Percentiles rank a stretch among this genome's conserved stretches.
Evolutionary conservation across 2,329 filamentous ascomycete species (phyloP).

Genomic region (Neopestalotiopsis rosae): DNA sequence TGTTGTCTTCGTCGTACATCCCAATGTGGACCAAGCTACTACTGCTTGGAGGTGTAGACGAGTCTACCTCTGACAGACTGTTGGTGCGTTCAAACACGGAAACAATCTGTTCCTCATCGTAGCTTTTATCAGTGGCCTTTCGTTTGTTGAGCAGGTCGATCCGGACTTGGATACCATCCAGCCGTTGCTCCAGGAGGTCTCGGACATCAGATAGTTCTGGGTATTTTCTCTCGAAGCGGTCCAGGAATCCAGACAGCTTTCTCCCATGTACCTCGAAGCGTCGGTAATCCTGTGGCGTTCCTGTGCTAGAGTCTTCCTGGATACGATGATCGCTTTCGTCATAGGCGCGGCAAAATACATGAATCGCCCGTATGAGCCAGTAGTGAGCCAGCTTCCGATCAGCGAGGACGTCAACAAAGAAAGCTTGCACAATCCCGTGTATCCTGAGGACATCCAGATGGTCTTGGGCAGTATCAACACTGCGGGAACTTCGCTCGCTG

Average conservation of each 20-base stretch:
- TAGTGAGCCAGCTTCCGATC: constrained; percentile 46
- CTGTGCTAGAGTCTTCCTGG: constrained; percentile 44
- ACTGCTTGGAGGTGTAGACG: constrained; percentile 45
- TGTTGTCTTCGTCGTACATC: constrained; percentile 32
- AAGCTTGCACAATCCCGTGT: constrained; percentile 58
- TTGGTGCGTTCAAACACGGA: constrained; percentile 59
- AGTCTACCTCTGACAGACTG: constrained; percentile 52
- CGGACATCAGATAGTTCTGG: constrained; percentile 37
- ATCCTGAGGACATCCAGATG: constrained; percentile 55
- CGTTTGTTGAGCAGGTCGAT: constrained; percentile 50
- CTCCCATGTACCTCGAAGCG: constrained; percentile 57
- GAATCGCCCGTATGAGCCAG: constrained; percentile 55
- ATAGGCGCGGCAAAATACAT: constrained; percentile 55
- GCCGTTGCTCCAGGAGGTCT: constrained; percentile 39
- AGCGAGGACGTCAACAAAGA: constrained; percentile 53
- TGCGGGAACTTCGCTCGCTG: constrained; percentile 46
- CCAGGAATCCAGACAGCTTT: constrained; percentile 49
- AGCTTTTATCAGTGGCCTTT: constrained; percentile 41
- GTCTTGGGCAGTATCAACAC: constrained; percentile 48
- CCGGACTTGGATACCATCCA: constrained; percentile 44
- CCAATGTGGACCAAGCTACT: constrained; percentile 35
- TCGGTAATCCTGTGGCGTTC: constrained; percentile 58
- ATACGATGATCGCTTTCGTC: constrained; percentile 51
- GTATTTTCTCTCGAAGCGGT: constrained; percentile 41
- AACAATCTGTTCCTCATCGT: constrained; percentile 36